These are phyloP conservation scores for Hortiboletus campestris DNA, from an alignment of 768 basidiomycete genomes.

Conservation along the genomic window DNA sequence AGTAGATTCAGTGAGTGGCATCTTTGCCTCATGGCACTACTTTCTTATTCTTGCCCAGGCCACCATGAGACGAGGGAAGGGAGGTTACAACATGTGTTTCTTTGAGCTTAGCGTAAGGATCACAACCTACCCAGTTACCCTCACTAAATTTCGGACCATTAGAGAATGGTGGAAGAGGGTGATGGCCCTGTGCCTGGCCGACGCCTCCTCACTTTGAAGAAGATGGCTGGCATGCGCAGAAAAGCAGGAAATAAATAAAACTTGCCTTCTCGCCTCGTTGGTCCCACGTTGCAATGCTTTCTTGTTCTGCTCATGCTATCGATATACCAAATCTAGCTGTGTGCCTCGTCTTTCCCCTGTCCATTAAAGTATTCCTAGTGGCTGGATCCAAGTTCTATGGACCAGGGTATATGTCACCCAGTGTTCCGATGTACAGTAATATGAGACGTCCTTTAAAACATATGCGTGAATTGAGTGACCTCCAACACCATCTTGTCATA, in stretches of 20 bases:
- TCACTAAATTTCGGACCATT: neutral
- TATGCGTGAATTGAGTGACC: conserved; percentile 8
- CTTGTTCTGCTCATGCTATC: conserved; percentile 10
- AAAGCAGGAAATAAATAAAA: neutral
- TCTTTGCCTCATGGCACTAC: neutral
- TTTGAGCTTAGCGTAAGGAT: conserved; percentile 27
- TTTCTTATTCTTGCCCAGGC: conserved; percentile 18
- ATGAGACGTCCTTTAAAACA: conserved; percentile 8
- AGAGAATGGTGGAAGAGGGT: conserved; percentile 28
- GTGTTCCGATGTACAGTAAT: conserved; percentile 10
- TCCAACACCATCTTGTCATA: conserved; percentile 4
- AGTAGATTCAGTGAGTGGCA: conserved; percentile 22
- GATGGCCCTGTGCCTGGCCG: conserved; percentile 17
- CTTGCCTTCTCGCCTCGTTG: neutral
- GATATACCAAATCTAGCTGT: neutral
- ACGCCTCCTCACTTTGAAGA: conserved; percentile 16
- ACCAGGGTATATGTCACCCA: conserved; percentile 18
- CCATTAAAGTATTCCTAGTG: neutral
- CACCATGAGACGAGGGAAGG: conserved; percentile 14
- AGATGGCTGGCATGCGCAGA: conserved; percentile 14
- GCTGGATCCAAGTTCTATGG: conserved; percentile 4
- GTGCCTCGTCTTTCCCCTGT: neutral
- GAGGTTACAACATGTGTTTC: conserved; percentile 27
- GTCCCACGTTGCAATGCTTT: neutral
- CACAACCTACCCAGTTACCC: neutral